Evolutionary conservation across 768 basidiomycete species (phyloP), one percentile per base, ranked within the genome.

Genomic region (Mycena belliarum): DNA sequence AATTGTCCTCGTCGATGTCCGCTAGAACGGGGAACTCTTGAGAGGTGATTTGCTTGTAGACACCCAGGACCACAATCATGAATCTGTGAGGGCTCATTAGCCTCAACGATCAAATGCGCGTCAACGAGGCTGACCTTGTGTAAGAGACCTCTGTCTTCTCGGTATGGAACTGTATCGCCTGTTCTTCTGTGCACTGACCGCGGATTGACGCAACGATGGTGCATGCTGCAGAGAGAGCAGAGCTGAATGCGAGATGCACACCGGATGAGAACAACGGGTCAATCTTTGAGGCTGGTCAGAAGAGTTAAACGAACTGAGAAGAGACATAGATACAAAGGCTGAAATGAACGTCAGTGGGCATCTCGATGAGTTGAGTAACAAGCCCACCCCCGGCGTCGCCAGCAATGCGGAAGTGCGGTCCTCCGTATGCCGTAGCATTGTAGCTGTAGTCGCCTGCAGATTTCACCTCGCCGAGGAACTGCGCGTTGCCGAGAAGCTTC

Each of bases 261-360:
- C 66, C 75, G 18, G 72, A 68, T 3, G 69, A 66, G 37, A 86
- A 86, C 70, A 85, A 79, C 0, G 84, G 84, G 61, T 86, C 84
- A 55, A 86, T 85, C 57, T 32, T 32, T 12, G 29, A 32, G 12
- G 12, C 6, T 47, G 6, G 12, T 32, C 29, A 32, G 29, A 12
- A 32, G 7, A 32, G 6, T n/a, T 12, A 32, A 12, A 32, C 12
- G 12, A 12, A 12, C 6, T 12, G 9, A 14, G 4, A 6, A 32
- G 33, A 35, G 14, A 15, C 12, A 4, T 35, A 35, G 16, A 14
- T 35, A 32, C 29, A 12, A 32, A 32, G 6, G 29, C 29, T 32
- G 6, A 32, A 32, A 32, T 32, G 7, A 32, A 6, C 12, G 29
- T 32, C 29, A 32, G 12, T 6, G 29, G 29, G 29, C 12, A 12